Base-by-base conservation (phyloP, 2,329 filamentous ascomycete species). In the Calonectria fujianensis region DNA sequence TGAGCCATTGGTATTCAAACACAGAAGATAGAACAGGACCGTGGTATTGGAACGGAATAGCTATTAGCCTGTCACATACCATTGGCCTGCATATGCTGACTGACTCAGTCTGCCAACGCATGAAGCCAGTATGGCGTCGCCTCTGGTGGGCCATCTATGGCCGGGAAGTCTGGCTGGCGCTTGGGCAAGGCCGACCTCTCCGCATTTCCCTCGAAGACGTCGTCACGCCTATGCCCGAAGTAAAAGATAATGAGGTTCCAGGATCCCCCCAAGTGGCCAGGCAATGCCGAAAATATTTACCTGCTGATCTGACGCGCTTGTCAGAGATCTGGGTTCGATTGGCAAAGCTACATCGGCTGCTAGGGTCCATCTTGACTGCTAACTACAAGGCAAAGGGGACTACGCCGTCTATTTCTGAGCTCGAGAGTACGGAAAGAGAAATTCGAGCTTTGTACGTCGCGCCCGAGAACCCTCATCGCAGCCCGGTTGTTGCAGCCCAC, bases 41-140 rank as follows among this genome's bases (percentile, higher is more conserved):
- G 0, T 88, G 86, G 86, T 85, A 88, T 70, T 88, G 87, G 86
- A 85, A 84, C 5, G 85, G 87, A n/a, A 82, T 86, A 31, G 86
- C 87, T 7, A 85, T 88, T 65, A 83, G 81, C 35, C 81, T 88
- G 3, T 85, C 84, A 20, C 86, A 88, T 35, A 85, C 84, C 4
- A 82, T 87, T 2, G 87, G 87, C 0, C 80, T 88, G 0, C 86
- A 88, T 75, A 63, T 84, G 84, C 45, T 67, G 20, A 35, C 73
- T 24, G 20, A 48, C 35, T 10, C 31, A n/a, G 20, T 31, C n/a
- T 59, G 11, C 45, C 48, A 27, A 16, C 37, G 37, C 27, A 24
- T 29, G 39, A 39, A 67, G 32, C 29, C 41, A 7, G 35, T 74
- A 3, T 78, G 74, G 75, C 73, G 75, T 0, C 75, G 71, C 18